Percentiles rank a stretch among this genome's conserved stretches.
phyloP scores from a whole-genome alignment of 1,284 basidiomycete genomes.

The Irpex sp. region DNA sequence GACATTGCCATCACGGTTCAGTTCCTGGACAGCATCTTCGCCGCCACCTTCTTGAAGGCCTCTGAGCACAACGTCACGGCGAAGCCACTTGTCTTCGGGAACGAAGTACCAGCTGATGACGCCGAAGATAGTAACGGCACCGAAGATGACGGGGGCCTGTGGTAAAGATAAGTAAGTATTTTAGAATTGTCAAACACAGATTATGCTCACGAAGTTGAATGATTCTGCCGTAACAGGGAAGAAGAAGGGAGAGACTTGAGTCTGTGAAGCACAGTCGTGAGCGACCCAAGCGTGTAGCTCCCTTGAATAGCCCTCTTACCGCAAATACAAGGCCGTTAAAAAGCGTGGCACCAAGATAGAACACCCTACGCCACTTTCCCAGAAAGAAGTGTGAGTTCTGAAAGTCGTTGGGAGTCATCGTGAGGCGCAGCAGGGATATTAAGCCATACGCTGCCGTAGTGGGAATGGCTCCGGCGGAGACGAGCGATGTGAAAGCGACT shows the following conservation, averaged over 20 bases:
- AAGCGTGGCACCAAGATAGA: constrained; percentile 61
- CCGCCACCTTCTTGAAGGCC: constrained; percentile 38
- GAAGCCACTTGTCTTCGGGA: constrained; percentile 75
- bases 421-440: constrained; percentile 68
- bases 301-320: constrained; percentile 38
- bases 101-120: constrained; percentile 73
- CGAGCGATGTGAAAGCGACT: constrained; percentile 83
- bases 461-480: constrained; percentile 78
- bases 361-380: constrained; percentile 60
- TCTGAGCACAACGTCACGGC: constrained; percentile 52
- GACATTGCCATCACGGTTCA: neutral
- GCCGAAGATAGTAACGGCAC: constrained; percentile 72
- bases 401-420: constrained; percentile 74
- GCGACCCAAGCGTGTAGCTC: neutral
- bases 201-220: constrained; percentile 73
- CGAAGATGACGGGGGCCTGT: constrained; percentile 78
- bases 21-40: neutral
- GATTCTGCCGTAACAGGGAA: constrained; percentile 71
- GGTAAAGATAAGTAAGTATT: neutral
- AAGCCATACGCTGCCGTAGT: constrained; percentile 82
- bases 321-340: constrained; percentile 75
- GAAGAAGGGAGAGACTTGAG: constrained; percentile 77
- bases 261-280: constrained; percentile 34
- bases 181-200: neutral
- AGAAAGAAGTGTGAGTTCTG: constrained; percentile 60